Conservation (phyloP, 129 eudicot genomes). For the Flaveria bidentis region DNA sequence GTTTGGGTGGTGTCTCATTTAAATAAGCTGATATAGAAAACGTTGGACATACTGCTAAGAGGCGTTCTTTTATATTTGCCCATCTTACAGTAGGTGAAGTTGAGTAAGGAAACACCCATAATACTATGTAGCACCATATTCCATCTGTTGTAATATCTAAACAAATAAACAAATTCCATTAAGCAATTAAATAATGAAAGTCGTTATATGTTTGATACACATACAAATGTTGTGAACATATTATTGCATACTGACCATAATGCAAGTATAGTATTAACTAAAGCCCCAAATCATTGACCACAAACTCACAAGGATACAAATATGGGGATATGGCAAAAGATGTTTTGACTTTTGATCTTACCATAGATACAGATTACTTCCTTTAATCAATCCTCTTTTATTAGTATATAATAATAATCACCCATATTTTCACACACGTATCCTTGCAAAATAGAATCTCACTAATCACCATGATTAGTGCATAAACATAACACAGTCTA, state of each 20-base stretch:
- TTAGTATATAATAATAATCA: not conserved
- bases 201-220: not conserved
- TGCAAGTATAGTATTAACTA: not conserved
- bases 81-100: conserved; percentile 52
- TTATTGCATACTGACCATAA: not conserved
- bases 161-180: conserved; percentile 4
- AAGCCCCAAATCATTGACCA: not conserved
- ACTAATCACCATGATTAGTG: not conserved
- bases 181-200: conserved; percentile 1
- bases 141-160: conserved; percentile 90
- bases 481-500: not conserved
- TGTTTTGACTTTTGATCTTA: not conserved
- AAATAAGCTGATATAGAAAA: conserved; percentile 57
- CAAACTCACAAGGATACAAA: conserved; percentile 3
- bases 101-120: conserved; percentile 75
- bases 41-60: conserved; percentile 60
- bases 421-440: not conserved
- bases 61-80: conserved; percentile 74
- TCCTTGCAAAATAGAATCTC: not conserved
- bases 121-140: conserved; percentile 77
- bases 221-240: not conserved
- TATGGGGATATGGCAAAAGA: not conserved
- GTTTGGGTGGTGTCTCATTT: conserved; percentile 43
- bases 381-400: not conserved
- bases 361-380: not conserved